Conservation (phyloP, 208 protist genomes). For the Histomonas meleagridis region DNA sequence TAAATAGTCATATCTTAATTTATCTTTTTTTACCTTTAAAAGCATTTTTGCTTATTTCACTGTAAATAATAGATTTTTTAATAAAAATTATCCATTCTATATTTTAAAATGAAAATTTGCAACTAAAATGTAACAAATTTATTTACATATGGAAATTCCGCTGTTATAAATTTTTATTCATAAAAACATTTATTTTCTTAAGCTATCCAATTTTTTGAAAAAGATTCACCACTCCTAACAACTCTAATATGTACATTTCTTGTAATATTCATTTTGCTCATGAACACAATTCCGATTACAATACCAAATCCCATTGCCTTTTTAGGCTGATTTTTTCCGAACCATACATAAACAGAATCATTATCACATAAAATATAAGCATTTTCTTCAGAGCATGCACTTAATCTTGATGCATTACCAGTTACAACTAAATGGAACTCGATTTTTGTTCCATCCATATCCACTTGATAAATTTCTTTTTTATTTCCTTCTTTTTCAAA, state of each 20-base stretch:
- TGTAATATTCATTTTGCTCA: not conserved
- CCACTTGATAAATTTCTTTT: slow-evolving; percentile 28
- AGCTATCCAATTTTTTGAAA: not conserved
- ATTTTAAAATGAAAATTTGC: too few relatives aligned
- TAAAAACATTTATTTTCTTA: too few relatives aligned
- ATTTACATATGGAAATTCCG: too few relatives aligned
- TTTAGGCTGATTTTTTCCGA: not conserved
- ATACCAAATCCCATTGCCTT: slow-evolving; percentile 5
- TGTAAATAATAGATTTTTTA: too few relatives aligned
- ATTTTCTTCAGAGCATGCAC: not conserved
- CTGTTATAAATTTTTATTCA: too few relatives aligned
- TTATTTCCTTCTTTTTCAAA: not conserved
- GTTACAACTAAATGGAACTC: not conserved
- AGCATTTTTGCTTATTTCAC: too few relatives aligned
- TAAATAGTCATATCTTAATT: too few relatives aligned
- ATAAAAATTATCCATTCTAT: too few relatives aligned
- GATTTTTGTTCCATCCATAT: not conserved
- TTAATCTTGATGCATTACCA: not conserved
- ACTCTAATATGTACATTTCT: slow-evolving; percentile 21
- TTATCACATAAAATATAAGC: slow-evolving; percentile 6
- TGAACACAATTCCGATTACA: not conserved
- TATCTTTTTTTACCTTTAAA: too few relatives aligned
- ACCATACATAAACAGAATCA: not conserved
- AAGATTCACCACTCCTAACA: not conserved
- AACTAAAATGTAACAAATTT: too few relatives aligned